Evolutionary conservation across 2,329 filamentous ascomycete genomes (phyloP).

Genomic region (Echinosphaeria canescens): DNA sequence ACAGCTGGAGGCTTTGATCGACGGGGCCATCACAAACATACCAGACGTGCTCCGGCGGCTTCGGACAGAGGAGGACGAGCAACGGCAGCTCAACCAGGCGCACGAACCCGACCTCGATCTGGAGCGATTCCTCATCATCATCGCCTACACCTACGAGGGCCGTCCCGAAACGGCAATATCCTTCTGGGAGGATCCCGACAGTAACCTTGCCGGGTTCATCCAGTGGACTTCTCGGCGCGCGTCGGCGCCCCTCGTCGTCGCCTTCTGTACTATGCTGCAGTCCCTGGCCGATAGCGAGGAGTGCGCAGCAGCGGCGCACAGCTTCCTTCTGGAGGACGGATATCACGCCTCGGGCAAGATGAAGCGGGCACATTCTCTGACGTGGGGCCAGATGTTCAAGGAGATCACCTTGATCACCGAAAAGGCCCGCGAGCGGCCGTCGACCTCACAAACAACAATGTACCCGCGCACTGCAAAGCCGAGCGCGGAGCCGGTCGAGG

Average conservation of each 20-base stretch:
- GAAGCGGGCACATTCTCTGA: slow-evolving; percentile 64
- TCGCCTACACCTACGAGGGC: slow-evolving; percentile 77
- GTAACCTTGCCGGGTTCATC: slow-evolving; percentile 83
- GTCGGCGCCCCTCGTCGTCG: slow-evolving; percentile 86
- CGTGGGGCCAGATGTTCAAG: slow-evolving; percentile 81
- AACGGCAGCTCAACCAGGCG: slow-evolving; percentile 43
- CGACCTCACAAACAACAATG: slow-evolving; percentile 25
- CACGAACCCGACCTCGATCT: slow-evolving; percentile 53
- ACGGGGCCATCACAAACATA: slow-evolving; percentile 87
- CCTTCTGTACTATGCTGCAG: slow-evolving; percentile 91
- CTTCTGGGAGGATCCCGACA: slow-evolving; percentile 86
- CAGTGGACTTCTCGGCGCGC: slow-evolving; percentile 93
- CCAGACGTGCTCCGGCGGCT: slow-evolving; percentile 77
- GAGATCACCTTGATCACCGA: slow-evolving; percentile 72
- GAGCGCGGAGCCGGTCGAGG: slow-evolving; percentile 46
- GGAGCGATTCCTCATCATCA: slow-evolving; percentile 79
- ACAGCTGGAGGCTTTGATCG: slow-evolving; percentile 70
- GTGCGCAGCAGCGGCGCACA: slow-evolving; percentile 68
- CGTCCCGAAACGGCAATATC: slow-evolving; percentile 66
- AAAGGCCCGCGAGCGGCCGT: slow-evolving; percentile 53
- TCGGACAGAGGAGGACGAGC: slow-evolving; percentile 76
- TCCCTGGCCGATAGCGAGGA: slow-evolving; percentile 67
- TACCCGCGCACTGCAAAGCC: slow-evolving; percentile 35
- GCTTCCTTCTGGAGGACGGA: slow-evolving; percentile 75
- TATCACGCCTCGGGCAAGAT: slow-evolving; percentile 55